phyloP scores from a whole-genome alignment of 352 stramenopile species.

The Phytophthora litchii region DNA sequence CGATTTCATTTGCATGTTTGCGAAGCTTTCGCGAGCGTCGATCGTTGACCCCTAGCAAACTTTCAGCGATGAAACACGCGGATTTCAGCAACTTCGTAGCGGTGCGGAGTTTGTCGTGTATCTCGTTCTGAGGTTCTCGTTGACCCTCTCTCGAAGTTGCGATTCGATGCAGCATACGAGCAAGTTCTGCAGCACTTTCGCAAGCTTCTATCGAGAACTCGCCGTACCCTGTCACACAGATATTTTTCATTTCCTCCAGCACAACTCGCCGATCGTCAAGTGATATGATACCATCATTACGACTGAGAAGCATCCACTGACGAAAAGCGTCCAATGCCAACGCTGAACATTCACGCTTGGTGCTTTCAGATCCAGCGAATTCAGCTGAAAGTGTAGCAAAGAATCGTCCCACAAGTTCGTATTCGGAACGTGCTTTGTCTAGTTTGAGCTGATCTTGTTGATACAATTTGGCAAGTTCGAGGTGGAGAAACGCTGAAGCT shows the following conservation, averaged over 20 bases:
- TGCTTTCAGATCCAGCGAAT: slow-evolving; percentile 56
- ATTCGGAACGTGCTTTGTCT: slow-evolving; percentile 25
- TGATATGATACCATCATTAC: slow-evolving; percentile 10
- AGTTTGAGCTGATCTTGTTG: slow-evolving; percentile 33
- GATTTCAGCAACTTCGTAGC: slow-evolving; percentile 42
- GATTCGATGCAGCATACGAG: slow-evolving; percentile 42
- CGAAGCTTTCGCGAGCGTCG: slow-evolving; percentile 46
- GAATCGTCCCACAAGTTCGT: slow-evolving; percentile 52
- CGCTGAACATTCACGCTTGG: slow-evolving; percentile 58
- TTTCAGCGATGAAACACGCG: slow-evolving; percentile 58
- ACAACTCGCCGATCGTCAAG: slow-evolving; percentile 47
- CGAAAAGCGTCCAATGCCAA: slow-evolving; percentile 68
- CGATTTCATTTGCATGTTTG: slow-evolving; percentile 55
- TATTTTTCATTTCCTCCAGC: slow-evolving; percentile 47
- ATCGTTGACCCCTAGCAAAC: slow-evolving; percentile 59
- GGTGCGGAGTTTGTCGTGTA: slow-evolving; percentile 35
- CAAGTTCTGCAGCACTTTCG: slow-evolving; percentile 49
- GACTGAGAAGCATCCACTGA: slow-evolving; percentile 42
- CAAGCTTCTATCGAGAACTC: slow-evolving; percentile 70
- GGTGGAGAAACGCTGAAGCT: slow-evolving; percentile 56
- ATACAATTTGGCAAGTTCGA: slow-evolving; percentile 67
- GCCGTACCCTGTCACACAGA: slow-evolving; percentile 56
- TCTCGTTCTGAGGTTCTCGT: slow-evolving; percentile 11
- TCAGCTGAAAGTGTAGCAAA: slow-evolving; percentile 67
- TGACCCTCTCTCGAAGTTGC: slow-evolving; percentile 18